Evolutionary conservation across 2,329 filamentous ascomycete genomes (phyloP).

Genomic region (Botrytis fabae): DNA sequence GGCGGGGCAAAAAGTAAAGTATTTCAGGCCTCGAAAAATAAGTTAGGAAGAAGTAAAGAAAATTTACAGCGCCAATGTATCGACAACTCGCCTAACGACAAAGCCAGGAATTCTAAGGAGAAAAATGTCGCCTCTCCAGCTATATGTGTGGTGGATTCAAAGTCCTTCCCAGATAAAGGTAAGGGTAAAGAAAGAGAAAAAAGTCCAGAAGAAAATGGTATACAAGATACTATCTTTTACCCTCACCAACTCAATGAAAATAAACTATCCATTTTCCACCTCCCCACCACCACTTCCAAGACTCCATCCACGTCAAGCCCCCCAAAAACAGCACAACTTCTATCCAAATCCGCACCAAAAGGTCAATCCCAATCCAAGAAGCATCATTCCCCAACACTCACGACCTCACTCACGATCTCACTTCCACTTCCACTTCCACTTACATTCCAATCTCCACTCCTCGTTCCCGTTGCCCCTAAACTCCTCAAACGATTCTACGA

Average conservation of each 20-base stretch:
- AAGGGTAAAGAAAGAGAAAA: neutral
- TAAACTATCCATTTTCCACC: neutral
- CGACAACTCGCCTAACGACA: neutral
- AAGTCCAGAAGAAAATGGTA: neutral
- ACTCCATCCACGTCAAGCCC: neutral
- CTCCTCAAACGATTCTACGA: constrained; percentile 44
- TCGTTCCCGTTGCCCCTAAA: constrained; percentile 9
- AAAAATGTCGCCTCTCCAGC: neutral
- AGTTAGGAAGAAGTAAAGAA: neutral
- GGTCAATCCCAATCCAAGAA: neutral
- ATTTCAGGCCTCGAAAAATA: neutral
- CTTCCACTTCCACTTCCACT: neutral
- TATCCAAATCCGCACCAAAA: neutral
- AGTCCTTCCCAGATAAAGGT: neutral
- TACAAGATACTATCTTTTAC: neutral
- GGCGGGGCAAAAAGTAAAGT: neutral
- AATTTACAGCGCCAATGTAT: neutral
- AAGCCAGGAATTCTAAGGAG: neutral
- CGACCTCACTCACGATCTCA: neutral
- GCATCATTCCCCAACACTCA: neutral
- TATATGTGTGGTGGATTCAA: neutral
- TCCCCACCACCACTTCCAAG: neutral
- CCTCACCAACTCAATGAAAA: neutral
- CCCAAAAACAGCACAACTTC: neutral
- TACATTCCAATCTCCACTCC: neutral